Conservation (phyloP, 1,284 basidiomycete genomes). For the Quambalaria eucalypti region DNA sequence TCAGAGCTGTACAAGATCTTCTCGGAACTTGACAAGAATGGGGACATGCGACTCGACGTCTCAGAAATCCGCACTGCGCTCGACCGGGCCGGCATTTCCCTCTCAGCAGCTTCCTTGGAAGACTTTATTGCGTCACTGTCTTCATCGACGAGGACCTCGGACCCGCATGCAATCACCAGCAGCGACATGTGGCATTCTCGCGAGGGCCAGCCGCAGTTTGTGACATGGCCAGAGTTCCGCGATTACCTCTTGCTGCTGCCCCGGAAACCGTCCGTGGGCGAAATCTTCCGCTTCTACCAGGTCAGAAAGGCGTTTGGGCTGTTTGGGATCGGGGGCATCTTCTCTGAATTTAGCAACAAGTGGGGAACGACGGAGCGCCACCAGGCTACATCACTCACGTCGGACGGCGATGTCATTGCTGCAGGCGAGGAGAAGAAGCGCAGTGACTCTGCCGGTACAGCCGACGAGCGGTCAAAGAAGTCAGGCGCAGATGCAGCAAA, state of each 20-base stretch:
- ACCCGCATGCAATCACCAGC: background rate
- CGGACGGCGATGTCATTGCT: conserved; percentile 41
- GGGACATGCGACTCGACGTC: conserved; percentile 38
- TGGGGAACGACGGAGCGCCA: conserved; percentile 38
- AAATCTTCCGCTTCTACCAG: conserved; percentile 46
- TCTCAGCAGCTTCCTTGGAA: conserved; percentile 27
- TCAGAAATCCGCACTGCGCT: conserved; percentile 35
- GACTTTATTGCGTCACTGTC: conserved; percentile 44
- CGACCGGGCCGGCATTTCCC: conserved; percentile 34
- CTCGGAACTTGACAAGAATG: conserved; percentile 39
- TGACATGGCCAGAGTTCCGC: conserved; percentile 44
- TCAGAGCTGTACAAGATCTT: conserved; percentile 42
- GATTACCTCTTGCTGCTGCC: conserved; percentile 44
- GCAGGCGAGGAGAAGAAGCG: conserved; percentile 35
- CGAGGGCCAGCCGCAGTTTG: conserved; percentile 15
- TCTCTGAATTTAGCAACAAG: conserved; percentile 37
- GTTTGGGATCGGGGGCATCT: conserved; percentile 43
- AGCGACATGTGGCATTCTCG: conserved; percentile 3
- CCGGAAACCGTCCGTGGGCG: conserved; percentile 35
- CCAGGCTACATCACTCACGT: conserved; percentile 38
- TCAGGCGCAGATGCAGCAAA: background rate
- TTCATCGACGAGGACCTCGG: conserved; percentile 11
- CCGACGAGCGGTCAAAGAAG: background rate
- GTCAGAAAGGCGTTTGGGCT: conserved; percentile 43
- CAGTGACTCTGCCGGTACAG: background rate